phyloP scores from a whole-genome alignment of 2,329 filamentous ascomycete species.

The Claviceps sp. region DNA sequence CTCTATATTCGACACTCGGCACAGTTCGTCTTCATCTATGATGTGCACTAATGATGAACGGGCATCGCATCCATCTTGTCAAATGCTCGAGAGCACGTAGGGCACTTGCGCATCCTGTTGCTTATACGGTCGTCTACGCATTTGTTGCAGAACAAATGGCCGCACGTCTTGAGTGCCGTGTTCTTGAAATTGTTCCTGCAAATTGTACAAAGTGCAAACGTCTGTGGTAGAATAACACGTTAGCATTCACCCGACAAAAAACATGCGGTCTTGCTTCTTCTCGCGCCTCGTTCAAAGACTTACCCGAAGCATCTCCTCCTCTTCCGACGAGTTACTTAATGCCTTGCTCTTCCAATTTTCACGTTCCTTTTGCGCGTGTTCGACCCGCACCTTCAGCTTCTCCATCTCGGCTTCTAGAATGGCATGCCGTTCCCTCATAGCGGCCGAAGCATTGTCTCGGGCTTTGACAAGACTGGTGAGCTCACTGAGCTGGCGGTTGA shows the following conservation, averaged over 20 bases:
- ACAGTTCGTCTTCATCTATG: neutral
- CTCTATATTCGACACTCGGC: neutral
- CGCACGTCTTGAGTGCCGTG: slow-evolving; percentile 83
- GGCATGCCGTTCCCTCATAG: slow-evolving; percentile 42
- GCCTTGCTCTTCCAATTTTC: slow-evolving; percentile 79
- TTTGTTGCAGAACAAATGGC: slow-evolving; percentile 82
- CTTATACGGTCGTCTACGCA: slow-evolving; percentile 83
- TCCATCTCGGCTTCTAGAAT: slow-evolving; percentile 64
- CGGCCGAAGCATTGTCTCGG: slow-evolving; percentile 52
- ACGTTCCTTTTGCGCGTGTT: slow-evolving; percentile 68
- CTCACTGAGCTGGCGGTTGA: slow-evolving; percentile 64
- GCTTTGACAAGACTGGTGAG: slow-evolving; percentile 59
- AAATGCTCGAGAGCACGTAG: slow-evolving; percentile 84
- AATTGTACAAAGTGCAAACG: slow-evolving; percentile 60
- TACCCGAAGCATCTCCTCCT: slow-evolving; percentile 77
- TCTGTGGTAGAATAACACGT: slow-evolving; percentile 12
- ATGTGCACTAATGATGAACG: slow-evolving; percentile 35
- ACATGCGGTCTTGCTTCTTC: neutral
- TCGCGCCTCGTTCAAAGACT: slow-evolving; percentile 27
- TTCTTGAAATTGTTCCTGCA: slow-evolving; percentile 92
- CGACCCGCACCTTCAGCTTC: slow-evolving; percentile 62
- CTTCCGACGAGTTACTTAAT: slow-evolving; percentile 64
- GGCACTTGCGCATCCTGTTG: slow-evolving; percentile 88
- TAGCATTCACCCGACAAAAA: slow-evolving; percentile 10
- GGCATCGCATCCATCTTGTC: slow-evolving; percentile 82